phyloP scores from a whole-genome alignment of 305 asterid species.

The Solanum hybrid region DNA sequence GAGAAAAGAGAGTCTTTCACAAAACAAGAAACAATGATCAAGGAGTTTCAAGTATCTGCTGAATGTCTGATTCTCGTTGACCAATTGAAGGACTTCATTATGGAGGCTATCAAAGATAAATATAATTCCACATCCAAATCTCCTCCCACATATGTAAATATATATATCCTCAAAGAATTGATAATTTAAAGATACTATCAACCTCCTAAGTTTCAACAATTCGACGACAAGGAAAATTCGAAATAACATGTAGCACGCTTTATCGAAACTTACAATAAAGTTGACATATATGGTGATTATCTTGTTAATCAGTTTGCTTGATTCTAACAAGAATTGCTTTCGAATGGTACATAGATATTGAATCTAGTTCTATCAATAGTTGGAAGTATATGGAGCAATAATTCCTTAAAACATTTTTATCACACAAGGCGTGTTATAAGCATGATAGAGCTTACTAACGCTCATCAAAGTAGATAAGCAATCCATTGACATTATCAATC shows the following conservation, averaged over 20 bases:
- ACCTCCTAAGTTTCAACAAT: not conserved
- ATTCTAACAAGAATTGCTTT: no score
- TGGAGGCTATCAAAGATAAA: not conserved
- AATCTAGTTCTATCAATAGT: not conserved
- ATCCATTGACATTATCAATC: not conserved
- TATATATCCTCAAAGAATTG: not conserved
- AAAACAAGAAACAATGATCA: not conserved
- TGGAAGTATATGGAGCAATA: not conserved
- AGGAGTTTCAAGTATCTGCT: not conserved
- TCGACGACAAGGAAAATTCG: not conserved
- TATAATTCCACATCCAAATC: not conserved
- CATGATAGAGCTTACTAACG: not conserved
- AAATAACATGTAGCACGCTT: not conserved
- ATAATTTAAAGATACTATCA: no score
- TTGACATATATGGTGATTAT: not conserved
- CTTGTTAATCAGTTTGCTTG: not conserved
- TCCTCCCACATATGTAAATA: not conserved
- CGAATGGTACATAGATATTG: not conserved
- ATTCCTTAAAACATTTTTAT: no score
- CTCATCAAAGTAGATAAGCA: not conserved
- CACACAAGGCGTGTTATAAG: not conserved
- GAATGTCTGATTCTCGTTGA: not conserved
- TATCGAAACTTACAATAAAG: not conserved
- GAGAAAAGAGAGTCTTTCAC: not conserved
- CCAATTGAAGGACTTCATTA: not conserved